Evolutionary conservation across 495 filamentous ascomycete species (phyloP).

Genomic region (Penicillium waksmanii): DNA sequence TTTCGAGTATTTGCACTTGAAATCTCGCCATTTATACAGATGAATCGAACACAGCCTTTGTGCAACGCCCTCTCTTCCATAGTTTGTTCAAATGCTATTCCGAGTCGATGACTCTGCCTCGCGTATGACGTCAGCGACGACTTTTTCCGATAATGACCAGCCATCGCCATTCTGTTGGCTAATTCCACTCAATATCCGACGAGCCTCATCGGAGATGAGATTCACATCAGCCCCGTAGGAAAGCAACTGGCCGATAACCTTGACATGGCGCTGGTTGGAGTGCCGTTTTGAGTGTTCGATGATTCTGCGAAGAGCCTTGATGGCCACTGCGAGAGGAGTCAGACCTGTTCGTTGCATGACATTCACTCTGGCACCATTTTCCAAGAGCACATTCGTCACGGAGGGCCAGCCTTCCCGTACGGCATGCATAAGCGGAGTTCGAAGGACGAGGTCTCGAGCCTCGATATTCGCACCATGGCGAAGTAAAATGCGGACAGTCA

Average conservation of each 20-base stretch:
- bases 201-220: background rate
- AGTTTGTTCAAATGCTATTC: background rate
- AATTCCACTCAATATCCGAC: background rate
- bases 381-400: background rate
- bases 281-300: constrained; percentile 4
- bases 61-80: background rate
- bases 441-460: background rate
- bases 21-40: background rate
- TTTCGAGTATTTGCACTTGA: background rate
- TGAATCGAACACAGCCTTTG: background rate
- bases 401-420: constrained; percentile 4
- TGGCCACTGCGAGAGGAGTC: background rate
- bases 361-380: constrained; percentile 1
- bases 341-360: constrained; percentile 2
- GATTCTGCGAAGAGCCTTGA: constrained; percentile 6
- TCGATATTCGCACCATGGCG: background rate
- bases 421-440: constrained; percentile 6
- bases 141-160: constrained; percentile 2
- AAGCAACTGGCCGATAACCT: background rate
- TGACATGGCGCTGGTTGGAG: constrained; percentile 2
- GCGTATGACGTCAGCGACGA: background rate
- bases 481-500: background rate
- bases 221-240: constrained; percentile 1
- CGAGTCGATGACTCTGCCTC: background rate
- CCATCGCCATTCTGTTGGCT: background rate